Percentiles rank a stretch among this genome's conserved stretches.
These are phyloP conservation scores for Monosiga brevicollis DNA, from an alignment of 78 protist genomes.

Conservation along the genomic window DNA sequence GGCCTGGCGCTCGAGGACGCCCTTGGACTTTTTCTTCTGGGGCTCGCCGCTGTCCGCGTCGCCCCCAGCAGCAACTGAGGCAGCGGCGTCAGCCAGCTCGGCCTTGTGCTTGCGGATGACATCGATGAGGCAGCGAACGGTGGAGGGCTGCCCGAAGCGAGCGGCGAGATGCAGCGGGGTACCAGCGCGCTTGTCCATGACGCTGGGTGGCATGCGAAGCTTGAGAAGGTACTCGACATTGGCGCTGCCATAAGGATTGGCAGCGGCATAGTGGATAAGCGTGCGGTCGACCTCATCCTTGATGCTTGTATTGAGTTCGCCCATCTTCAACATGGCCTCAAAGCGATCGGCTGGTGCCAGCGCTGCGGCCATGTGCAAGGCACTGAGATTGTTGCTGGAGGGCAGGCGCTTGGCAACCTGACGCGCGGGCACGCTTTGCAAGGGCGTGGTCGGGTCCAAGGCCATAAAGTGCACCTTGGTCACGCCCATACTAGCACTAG, in stretches of 20 bases:
- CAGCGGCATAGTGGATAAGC: constrained; percentile 15
- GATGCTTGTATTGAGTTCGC: background rate
- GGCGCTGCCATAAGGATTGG: background rate
- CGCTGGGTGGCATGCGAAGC: background rate
- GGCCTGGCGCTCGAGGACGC: background rate
- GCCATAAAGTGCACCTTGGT: background rate
- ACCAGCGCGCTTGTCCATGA: background rate
- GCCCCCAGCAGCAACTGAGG: background rate
- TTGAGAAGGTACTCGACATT: background rate
- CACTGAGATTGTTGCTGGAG: background rate
- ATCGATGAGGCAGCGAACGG: background rate
- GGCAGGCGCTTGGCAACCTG: background rate
- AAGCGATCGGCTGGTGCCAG: background rate
- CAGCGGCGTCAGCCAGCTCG: background rate
- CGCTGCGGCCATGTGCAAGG: background rate
- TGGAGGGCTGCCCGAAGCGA: background rate
- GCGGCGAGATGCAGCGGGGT: background rate
- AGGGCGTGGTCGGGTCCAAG: background rate
- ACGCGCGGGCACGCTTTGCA: background rate
- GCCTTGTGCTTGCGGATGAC: background rate
- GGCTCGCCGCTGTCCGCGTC: background rate
- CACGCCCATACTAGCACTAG: background rate
- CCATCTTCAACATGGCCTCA: background rate
- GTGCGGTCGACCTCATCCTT: background rate
- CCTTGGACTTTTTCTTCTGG: background rate